These are phyloP conservation scores for Bodo saltans DNA, from an alignment of 78 protist genomes.

Conservation along the genomic window DNA sequence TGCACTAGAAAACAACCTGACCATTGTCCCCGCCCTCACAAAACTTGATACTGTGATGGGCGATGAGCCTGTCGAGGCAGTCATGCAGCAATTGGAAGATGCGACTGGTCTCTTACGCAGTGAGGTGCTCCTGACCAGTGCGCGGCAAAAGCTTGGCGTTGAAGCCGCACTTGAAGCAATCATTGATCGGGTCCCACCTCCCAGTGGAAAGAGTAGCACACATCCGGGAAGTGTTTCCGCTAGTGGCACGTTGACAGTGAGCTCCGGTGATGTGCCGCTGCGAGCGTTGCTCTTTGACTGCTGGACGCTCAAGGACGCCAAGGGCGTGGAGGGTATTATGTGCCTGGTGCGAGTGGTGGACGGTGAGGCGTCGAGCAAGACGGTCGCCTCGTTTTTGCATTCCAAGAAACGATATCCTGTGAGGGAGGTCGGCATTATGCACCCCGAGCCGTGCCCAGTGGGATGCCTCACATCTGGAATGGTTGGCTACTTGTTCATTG, in stretches of 20 bases:
- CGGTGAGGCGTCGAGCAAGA: conserved; percentile 52
- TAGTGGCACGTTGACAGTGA: conserved; percentile 46
- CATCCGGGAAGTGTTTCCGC: not conserved
- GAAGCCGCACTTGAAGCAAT: conserved; percentile 55
- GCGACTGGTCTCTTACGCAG: conserved; percentile 44
- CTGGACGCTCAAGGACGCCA: not conserved
- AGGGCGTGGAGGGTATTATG: conserved; percentile 62
- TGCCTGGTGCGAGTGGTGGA: conserved; percentile 55
- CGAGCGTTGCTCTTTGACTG: not conserved
- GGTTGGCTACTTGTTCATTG: conserved; percentile 75
- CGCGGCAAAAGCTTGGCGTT: conserved; percentile 43
- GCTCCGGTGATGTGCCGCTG: conserved; percentile 75
- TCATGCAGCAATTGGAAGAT: conserved; percentile 31
- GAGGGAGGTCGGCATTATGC: conserved; percentile 66
- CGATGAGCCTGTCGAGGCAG: conserved; percentile 53
- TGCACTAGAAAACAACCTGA: conserved; percentile 41
- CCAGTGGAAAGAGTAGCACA: not conserved
- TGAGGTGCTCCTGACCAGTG: conserved; percentile 34
- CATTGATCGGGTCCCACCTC: conserved; percentile 59
- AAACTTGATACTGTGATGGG: conserved; percentile 53
- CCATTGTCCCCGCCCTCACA: conserved; percentile 75
- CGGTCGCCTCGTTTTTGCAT: not conserved
- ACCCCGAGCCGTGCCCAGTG: conserved; percentile 59
- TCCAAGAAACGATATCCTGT: conserved; percentile 53
- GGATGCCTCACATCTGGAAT: conserved; percentile 66